Conservation (phyloP, 2,329 filamentous ascomycete species). For the Ophiostoma sp. region DNA sequence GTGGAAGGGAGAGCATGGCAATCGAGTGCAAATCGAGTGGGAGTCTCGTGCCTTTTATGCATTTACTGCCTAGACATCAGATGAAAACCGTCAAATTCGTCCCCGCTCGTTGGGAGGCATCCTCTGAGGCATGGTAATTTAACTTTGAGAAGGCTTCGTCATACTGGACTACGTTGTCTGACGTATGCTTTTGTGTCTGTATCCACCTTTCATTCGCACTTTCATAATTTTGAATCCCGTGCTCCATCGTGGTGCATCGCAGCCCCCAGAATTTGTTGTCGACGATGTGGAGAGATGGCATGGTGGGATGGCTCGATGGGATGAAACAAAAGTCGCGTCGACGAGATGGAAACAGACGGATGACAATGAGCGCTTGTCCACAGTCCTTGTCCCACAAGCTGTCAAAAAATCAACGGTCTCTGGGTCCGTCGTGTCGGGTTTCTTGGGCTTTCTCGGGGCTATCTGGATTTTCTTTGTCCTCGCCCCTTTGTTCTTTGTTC, state of each 20-base stretch:
- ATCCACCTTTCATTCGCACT: background rate
- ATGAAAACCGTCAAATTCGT: background rate
- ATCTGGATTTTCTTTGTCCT: background rate
- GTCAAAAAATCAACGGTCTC: background rate
- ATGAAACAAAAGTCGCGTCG: background rate
- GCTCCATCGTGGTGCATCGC: background rate
- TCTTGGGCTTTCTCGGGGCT: background rate
- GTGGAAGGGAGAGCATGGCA: background rate
- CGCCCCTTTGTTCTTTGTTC: background rate
- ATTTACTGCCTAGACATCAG: background rate
- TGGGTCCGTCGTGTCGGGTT: background rate
- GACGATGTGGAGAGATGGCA: background rate
- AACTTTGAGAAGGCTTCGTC: background rate
- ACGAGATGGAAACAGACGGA: background rate
- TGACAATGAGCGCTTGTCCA: background rate
- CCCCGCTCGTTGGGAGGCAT: background rate
- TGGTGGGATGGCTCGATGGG: background rate
- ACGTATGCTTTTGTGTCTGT: background rate
- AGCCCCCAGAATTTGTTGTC: background rate
- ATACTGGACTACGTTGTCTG: background rate
- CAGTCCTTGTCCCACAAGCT: background rate
- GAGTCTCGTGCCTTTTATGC: background rate
- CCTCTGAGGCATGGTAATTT: background rate
- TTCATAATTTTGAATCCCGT: background rate
- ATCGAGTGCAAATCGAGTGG: background rate